Evolutionary conservation across 345 rosid genomes (phyloP), one percentile per base, ranked within the genome.

Genomic region (Lumnitzera racemosa): DNA sequence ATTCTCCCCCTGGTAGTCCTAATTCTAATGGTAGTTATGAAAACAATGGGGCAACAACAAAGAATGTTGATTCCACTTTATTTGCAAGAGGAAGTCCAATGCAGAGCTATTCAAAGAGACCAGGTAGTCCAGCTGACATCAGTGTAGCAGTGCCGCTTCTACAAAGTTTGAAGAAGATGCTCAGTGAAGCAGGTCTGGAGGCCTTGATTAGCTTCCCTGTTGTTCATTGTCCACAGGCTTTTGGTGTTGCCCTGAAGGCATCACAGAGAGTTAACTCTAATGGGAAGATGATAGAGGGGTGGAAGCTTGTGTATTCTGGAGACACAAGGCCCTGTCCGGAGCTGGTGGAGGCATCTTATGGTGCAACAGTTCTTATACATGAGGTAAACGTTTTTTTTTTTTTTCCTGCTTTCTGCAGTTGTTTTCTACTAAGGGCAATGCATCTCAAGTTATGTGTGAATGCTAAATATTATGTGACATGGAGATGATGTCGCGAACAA

Each of bases 271-370:
- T 73, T 24, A 89, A 89, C 67, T 70, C 72, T 55, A 67, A 61
- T 59, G 94, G 94, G 50, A 81, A 87, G 78, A 58, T 41, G 47
- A 92, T 89, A 60, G 96, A 86, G 0, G 98, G 98, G 41, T 92
- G 98, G 98, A 92, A 87, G 77, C 70, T 89, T 59, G 98, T 82
- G 62, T 89, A 92, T 66, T 92, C 98, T 2, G 98, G 98, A 20
- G 98, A 92, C 74, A 82, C 98, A 12, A 87, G 98, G 75, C 98
- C 98, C 47, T 87, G 96, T 68, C 87, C 86, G 0, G 89, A 83
- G 59, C 68, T 76, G 5, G 62, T 83, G 1, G 88, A 87, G 71
- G 96, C 94, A 47, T 79, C 91, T 61, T 75, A 67, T 47, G 91
- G 84, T 48, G 96, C 97, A 47, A 89, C 97, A 4, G 73, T 89